Base-by-base conservation (phyloP, 208 protist genomes). In the Vickermania ingenoplastis region DNA sequence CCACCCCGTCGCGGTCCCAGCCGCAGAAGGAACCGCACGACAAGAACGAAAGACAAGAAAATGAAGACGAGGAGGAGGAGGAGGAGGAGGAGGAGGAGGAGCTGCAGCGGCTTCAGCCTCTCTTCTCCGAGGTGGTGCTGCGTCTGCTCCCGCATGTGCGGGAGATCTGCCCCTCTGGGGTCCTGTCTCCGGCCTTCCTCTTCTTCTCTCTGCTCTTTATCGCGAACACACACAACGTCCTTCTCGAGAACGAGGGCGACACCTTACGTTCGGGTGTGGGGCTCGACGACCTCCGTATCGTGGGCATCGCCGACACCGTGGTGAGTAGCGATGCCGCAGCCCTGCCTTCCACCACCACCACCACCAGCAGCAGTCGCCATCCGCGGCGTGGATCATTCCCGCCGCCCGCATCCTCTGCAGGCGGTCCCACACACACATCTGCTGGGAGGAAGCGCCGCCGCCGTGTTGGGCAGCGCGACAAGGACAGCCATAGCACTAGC, bases 131-230 rank as follows among this genome's bases (percentile, higher is more conserved):
- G 21, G 73, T 91, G 13, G 82, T 92, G 26, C 41, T 67, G 51
- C 52, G 57, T 3, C 53, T 91, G n/a, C 70, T 94, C 1, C 88
- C 86, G 22, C 64, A 73, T 7, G 70, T 95, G 25, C 48, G 74
- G 2, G 60, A 58, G 26, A 73, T 95, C 51, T 89, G 79, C 21
- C 78, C 85, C 1, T 84, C 82, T 21, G 83, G 84, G 57, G 88
- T 79, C 13, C 65, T 95, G 1, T 95, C 89, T 1, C 89, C 89
- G 2, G 89, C 89, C 25, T 95, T 95, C 57, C 87, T 95, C 57
- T 95, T 93, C 77, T 95, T 95, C 52, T 95, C 83, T 3, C 82
- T 95, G 41, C 65, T 95, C 0, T 95, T 95, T 57, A 61, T 95
- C 23, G 83, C 86, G 7, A 95, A 95, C 29, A 86, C 92, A 68